A percentile compares a stretch with the other conserved stretches of the same genome.
Evolutionary conservation across 169 alveolate genomes (phyloP).

Genomic region (Plasmodium cynomolgi): DNA sequence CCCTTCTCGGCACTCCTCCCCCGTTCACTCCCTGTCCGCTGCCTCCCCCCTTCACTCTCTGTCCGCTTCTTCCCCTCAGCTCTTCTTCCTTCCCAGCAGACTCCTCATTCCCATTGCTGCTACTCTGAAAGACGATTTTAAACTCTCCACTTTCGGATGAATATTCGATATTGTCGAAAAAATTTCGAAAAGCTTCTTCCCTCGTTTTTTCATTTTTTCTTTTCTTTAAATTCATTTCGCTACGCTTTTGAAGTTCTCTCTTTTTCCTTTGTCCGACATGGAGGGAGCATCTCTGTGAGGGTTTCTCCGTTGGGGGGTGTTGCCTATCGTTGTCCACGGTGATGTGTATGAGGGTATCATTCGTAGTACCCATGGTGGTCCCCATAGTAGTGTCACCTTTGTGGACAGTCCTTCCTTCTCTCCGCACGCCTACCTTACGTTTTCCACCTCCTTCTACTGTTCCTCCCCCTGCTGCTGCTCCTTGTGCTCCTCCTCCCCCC

Average conservation of each 20-base stretch:
- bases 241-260: neutral
- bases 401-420: neutral
- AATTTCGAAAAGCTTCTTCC: neutral
- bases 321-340: too few relatives aligned
- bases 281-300: neutral
- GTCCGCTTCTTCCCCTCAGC: neutral
- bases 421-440: neutral
- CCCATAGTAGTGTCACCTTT: too few relatives aligned
- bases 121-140: constrained; percentile 33
- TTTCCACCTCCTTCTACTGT: neutral
- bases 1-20: neutral
- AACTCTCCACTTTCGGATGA: constrained; percentile 48
- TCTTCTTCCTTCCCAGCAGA: neutral
- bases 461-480: neutral
- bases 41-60: neutral
- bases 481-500: neutral
- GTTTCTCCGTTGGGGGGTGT: too few relatives aligned
- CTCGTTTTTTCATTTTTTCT: constrained; percentile 16
- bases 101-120: neutral
- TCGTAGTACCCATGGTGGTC: too few relatives aligned
- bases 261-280: constrained; percentile 1
- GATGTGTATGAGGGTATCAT: too few relatives aligned
- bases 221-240: neutral
- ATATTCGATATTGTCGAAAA: constrained; percentile 28
- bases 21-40: neutral